phyloP scores from a whole-genome alignment of 106 monocot genomes.

The Phalaenopsis aphrodite region DNA sequence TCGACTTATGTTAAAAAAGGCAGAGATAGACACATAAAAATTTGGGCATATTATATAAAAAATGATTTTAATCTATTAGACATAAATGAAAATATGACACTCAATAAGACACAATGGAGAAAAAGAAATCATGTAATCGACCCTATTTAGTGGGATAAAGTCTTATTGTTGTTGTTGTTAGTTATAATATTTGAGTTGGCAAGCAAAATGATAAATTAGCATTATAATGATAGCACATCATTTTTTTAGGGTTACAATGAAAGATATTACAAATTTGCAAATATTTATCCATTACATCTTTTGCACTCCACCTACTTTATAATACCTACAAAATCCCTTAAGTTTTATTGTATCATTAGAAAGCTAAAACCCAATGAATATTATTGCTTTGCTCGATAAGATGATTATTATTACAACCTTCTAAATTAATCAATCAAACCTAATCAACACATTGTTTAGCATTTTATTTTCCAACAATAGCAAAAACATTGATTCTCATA shows the following conservation, averaged over 20 bases:
- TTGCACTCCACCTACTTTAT: neutral
- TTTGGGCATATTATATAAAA: too few relatives aligned
- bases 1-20: too few relatives aligned
- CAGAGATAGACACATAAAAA: too few relatives aligned
- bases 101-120: too few relatives aligned
- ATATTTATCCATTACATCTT: neutral
- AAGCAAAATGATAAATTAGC: neutral
- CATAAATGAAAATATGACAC: too few relatives aligned
- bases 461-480: neutral
- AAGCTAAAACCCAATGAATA: neutral
- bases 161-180: neutral
- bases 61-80: too few relatives aligned
- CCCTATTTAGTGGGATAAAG: too few relatives aligned
- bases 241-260: neutral
- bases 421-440: neutral
- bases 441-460: neutral
- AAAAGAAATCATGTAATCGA: too few relatives aligned
- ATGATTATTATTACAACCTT: neutral
- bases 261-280: neutral
- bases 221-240: neutral
- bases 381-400: neutral
- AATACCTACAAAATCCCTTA: neutral
- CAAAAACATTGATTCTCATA: neutral
- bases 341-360: neutral
- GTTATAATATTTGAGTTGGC: neutral